These are phyloP conservation scores for Deinandra increscens DNA, from an alignment of 129 eudicot species.

Conservation along the genomic window DNA sequence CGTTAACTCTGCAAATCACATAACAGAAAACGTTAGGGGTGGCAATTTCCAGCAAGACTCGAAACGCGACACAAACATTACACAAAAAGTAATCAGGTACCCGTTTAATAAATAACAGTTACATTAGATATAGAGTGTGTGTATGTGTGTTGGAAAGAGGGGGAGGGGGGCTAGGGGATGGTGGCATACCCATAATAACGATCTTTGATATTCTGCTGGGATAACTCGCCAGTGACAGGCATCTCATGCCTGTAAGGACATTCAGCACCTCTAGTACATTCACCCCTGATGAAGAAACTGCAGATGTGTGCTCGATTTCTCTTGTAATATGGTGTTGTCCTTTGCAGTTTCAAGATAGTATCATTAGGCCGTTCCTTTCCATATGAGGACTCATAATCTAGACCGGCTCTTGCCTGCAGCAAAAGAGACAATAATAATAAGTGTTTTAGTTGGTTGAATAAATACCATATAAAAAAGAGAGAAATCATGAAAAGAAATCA, in stretches of 20 bases:
- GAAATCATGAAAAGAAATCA: not conserved
- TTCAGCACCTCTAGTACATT: constrained; percentile 98
- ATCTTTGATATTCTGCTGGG: constrained; percentile 94
- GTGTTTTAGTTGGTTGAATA: not conserved
- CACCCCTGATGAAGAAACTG: constrained; percentile 90
- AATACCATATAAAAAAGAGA: not conserved
- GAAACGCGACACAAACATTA: not conserved
- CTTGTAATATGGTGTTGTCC: constrained; percentile 90
- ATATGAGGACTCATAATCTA: constrained; percentile 90
- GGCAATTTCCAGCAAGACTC: not conserved
- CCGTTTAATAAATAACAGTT: too few species aligned
- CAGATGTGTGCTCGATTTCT: constrained; percentile 95
- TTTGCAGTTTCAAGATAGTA: constrained; percentile 90
- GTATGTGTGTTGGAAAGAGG: too few species aligned
- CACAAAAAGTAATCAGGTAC: not conserved
- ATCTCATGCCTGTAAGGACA: constrained; percentile 99
- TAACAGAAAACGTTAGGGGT: not conserved
- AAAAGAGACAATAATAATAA: constrained; percentile 5
- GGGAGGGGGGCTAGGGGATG: not conserved
- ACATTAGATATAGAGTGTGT: too few species aligned
- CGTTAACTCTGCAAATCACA: constrained; percentile 63
- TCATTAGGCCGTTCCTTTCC: constrained; percentile 87
- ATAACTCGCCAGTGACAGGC: constrained; percentile 92
- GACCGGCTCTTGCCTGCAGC: constrained; percentile 85
- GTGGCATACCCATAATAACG: constrained; percentile 91